Base-by-base conservation (phyloP, 371 early-diverging fungal species). In the Circinella umbellata region DNA sequence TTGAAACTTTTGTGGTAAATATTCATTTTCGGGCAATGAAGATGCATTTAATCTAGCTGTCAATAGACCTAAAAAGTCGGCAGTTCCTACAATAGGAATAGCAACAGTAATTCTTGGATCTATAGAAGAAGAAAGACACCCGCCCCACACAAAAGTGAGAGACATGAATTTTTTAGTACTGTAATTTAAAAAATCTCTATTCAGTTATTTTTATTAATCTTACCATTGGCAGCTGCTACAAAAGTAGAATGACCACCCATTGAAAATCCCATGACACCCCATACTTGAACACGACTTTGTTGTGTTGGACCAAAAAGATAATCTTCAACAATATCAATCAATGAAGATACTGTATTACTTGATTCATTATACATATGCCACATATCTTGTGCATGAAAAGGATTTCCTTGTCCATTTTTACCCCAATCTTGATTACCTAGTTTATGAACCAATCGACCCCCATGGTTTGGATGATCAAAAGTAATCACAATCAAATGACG, bases 391-490 rank as follows among this genome's bases (percentile, higher is more conserved):
- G 82, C 87, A 73, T 88, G 87, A 27, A 69, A 72, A 4, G 71
- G 70, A 71, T 89, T 89, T 9, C 69, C 57, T 27, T 79, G 60
- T 2, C 53, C 51, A 10, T 76, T 75, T 18, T 76, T 76, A 4
- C 69, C 65, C 87, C 87, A 86, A 17, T 71, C 72, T 51, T 66
- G 80, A 57, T 86, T 84, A 27, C 74, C 67, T 1, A 61, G 65
- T 27, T 74, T 70, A 55, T 81, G 55, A 7, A 80, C 62, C 18
- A 79, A 76, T 9, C 89, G 76, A 20, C 67, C 72, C 15, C 89
- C 89, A 66, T 89, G 89, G 65, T 89, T 89, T 15, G 82, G 75
- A 36, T 83, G 83, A 61, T 89, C 89, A 73, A 87, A 87, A 3
- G 84, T 70, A 20, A 87, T 73, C 4, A 84, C 82, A 10, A 86